These are phyloP conservation scores for Globisporangium polare DNA, from an alignment of 352 stramenopile genomes.

Conservation along the genomic window DNA sequence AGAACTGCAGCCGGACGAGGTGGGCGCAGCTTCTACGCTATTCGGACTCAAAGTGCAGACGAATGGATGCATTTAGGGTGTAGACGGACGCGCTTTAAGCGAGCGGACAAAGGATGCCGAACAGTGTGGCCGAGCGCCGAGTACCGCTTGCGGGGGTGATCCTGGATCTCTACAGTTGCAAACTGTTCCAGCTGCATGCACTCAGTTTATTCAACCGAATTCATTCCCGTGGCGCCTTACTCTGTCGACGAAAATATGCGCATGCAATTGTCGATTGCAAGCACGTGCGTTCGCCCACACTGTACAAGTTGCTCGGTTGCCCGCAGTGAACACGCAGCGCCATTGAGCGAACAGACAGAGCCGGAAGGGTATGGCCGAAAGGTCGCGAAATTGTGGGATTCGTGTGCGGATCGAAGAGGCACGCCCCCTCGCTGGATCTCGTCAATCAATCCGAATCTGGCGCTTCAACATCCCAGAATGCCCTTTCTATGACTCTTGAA, in stretches of 20 bases:
- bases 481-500: slow-evolving; percentile 7
- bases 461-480: slow-evolving; percentile 3
- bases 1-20: too few species aligned
- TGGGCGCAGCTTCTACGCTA: too few species aligned
- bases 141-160: too few species aligned
- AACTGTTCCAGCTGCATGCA: neutral
- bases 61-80: too few species aligned
- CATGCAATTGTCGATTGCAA: too few species aligned
- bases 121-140: too few species aligned
- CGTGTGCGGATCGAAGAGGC: slow-evolving; percentile 5
- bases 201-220: neutral
- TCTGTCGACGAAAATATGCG: too few species aligned
- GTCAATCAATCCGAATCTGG: slow-evolving; percentile 8
- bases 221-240: neutral
- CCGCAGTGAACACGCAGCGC: too few species aligned
- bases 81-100: too few species aligned
- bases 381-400: neutral
- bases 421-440: neutral
- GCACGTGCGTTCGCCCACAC: neutral
- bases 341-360: neutral
- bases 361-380: neutral
- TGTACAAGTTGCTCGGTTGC: neutral
- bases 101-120: too few species aligned
- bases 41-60: too few species aligned
- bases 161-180: neutral